Evolutionary conservation across 225 moss, liverwort and hornwort species (phyloP).

Genomic region (Straminergon stramineum): DNA sequence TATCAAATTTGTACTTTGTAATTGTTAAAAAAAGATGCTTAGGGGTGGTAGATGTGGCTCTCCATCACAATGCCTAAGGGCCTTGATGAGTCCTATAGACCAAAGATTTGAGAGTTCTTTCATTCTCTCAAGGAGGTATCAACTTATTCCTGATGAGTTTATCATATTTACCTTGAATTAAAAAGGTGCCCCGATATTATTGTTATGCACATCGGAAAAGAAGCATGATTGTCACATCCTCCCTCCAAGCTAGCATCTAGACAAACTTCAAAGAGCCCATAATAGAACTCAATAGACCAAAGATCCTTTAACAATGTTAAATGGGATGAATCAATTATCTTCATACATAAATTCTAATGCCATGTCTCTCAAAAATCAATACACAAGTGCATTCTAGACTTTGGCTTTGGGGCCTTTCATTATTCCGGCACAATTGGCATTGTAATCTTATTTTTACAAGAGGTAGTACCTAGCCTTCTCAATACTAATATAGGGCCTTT

Average conservation of each 20-base stretch:
- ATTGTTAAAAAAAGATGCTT: accelerated
- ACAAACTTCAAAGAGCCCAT: accelerated
- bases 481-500: background rate
- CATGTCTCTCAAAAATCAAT: background rate
- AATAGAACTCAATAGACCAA: accelerated
- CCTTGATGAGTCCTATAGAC: accelerated
- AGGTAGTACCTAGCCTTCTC: accelerated
- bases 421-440: accelerated
- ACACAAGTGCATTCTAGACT: background rate
- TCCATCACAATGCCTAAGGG: no score
- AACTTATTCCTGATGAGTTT: background rate
- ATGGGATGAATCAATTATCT: background rate
- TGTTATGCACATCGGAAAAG: accelerated
- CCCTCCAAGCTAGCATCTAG: background rate
- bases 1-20: accelerated
- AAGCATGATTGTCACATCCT: accelerated
- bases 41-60: accelerated
- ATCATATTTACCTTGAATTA: no score
- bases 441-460: background rate
- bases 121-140: accelerated
- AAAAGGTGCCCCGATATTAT: accelerated
- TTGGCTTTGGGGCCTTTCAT: accelerated
- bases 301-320: background rate
- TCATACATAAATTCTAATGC: accelerated
- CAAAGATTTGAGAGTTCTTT: background rate